These are phyloP conservation scores for Pleoardoris graminearum DNA, from an alignment of 2,329 filamentous ascomycete species.

Conservation along the genomic window DNA sequence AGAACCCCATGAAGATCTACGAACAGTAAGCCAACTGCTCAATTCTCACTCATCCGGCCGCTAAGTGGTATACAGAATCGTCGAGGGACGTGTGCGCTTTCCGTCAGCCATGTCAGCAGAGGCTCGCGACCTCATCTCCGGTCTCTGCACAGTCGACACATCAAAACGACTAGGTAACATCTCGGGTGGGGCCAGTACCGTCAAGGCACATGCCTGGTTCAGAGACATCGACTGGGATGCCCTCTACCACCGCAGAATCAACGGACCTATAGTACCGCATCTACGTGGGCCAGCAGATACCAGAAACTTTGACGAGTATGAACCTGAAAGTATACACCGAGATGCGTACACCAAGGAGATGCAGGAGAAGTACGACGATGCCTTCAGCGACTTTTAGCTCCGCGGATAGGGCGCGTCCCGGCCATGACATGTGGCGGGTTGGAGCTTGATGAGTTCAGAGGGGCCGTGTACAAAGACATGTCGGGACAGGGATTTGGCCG, in stretches of 20 bases:
- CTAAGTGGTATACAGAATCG: conserved; percentile 59
- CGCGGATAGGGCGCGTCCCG: no score
- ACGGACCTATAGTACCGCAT: conserved; percentile 76
- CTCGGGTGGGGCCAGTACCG: conserved; percentile 69
- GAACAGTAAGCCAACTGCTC: conserved; percentile 56
- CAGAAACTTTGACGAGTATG: conserved; percentile 80
- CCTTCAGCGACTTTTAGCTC: conserved; percentile 71
- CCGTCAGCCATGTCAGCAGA: conserved; percentile 68
- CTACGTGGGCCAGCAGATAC: conserved; percentile 73
- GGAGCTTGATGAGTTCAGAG: no score
- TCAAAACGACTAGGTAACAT: conserved; percentile 79
- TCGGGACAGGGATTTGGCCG: no score
- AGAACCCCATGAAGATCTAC: conserved; percentile 85
- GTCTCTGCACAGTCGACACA: conserved; percentile 77
- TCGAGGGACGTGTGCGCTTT: conserved; percentile 76
- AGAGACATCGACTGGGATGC: conserved; percentile 73
- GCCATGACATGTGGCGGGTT: not conserved
- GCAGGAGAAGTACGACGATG: conserved; percentile 68
- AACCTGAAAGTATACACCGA: conserved; percentile 69
- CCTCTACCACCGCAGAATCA: conserved; percentile 64
- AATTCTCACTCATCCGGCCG: not conserved
- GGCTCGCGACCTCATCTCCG: conserved; percentile 74
- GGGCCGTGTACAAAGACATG: no score
- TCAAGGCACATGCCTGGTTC: conserved; percentile 80
- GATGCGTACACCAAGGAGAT: conserved; percentile 72